Evolutionary conservation across 495 filamentous ascomycete species (phyloP).

Genomic region (Daldinia bambusicola): DNA sequence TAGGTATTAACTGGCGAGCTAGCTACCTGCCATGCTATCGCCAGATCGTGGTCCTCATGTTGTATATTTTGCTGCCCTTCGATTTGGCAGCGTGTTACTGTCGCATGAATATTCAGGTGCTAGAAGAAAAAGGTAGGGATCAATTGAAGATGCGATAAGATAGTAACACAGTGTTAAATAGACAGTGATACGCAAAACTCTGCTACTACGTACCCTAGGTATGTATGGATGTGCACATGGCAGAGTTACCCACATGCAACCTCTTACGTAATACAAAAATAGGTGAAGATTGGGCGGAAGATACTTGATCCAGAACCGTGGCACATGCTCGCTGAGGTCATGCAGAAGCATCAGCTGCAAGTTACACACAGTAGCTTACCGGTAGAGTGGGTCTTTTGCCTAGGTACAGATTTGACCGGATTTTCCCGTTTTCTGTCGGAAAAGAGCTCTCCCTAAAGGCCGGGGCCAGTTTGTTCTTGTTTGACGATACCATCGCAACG

Average conservation of each 20-base stretch:
- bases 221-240: neutral
- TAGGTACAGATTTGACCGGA: slow-evolving; percentile 27
- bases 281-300: slow-evolving; percentile 11
- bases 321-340: slow-evolving; percentile 38
- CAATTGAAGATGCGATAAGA: slow-evolving; percentile 28
- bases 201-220: neutral
- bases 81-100: neutral
- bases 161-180: slow-evolving; percentile 23
- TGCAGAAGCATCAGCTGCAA: slow-evolving; percentile 35
- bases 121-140: slow-evolving; percentile 16
- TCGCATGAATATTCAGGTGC: neutral
- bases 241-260: neutral
- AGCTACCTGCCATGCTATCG: slow-evolving; percentile 8
- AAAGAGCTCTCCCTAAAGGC: slow-evolving; percentile 39
- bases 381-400: slow-evolving; percentile 25
- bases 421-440: slow-evolving; percentile 40
- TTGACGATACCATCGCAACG: slow-evolving; percentile 40
- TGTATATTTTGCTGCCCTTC: neutral
- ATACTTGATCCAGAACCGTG: slow-evolving; percentile 27
- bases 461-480: slow-evolving; percentile 35
- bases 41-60: slow-evolving; percentile 17
- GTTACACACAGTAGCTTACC: slow-evolving; percentile 21
- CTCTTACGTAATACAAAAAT: neutral
- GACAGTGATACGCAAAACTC: neutral
- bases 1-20: neutral